Evolutionary conservation across 2,329 filamentous ascomycete genomes (phyloP), one percentile per base, ranked within the genome.

Genomic region (Neoarthrinium moseri): DNA sequence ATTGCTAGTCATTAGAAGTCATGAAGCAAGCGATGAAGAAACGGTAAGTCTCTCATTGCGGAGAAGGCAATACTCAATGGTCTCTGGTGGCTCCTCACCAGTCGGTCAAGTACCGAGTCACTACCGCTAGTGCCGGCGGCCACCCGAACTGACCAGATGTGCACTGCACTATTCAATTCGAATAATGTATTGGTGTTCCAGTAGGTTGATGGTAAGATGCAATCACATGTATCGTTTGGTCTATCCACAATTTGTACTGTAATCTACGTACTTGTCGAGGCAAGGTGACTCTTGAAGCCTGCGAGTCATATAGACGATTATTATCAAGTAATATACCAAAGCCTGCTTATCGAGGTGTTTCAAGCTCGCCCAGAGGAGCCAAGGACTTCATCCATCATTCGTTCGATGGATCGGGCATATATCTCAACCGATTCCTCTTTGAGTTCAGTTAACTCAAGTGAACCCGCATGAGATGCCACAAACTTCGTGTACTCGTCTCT

Each of bases 401-500:
- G 33, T 7, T 13, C 18, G 13, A 46, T 39, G 11, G 43, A 46
- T 21, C 22, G 15, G 11, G 37, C 18, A 21, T 40, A 24, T 13
- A 46, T 22, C 8, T 46, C 35, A 4, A 39, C 35, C 10, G 37
- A 18, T 15, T 22, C 23, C 8, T 43, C 43, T 32, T 49, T 49
- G 27, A 49, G 44, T 5, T 20, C 33, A 18, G 47, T 49, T 18
- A 49, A 32, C 13, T 47, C 47, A 12, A 49, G 32, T 12, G 24
- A 38, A 4, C 47, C 47, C 2, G 47, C 47, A 17, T 49, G 42
- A 5, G 29, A 37, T 8, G 47, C 44, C 11, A 49, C 48, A 48
- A 55, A 59, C 15, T 48, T 39, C 2, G 48, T 54, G 42, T 60
- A 60, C 8, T 53, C 51, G 43, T 59, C 52, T 3, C 57, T 46